Evolutionary conservation across 176 grass and related monocot species (phyloP), one percentile per base, ranked within the genome.

Genomic region (Raddia guianensis): DNA sequence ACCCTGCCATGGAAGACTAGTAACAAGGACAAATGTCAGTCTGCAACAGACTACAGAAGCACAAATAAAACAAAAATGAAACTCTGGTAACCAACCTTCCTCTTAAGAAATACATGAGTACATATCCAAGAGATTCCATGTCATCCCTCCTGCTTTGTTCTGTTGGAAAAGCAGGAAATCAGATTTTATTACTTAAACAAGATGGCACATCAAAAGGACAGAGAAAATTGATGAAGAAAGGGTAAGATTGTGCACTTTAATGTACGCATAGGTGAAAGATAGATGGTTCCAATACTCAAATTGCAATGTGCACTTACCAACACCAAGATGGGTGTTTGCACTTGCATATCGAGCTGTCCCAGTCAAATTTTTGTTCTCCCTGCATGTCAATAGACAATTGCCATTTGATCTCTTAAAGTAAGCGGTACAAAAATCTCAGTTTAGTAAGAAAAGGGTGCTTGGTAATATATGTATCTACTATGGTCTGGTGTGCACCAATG

Each of bases 141-240:
- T 97, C 93, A 74, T 97, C 93, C 90, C 93, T 97, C 83, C 93
- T 83, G 83, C 93, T 97, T 97, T 97, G 93, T 78, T 97, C 93
- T 97, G 49, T 14, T 12, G 37, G 62, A 73, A 48, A 68, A 58
- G 80, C 49, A 76, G 27, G 75, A 77, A 78, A 86, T 80, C 77
- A 34, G 58, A 72, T 40, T 51, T 44, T 59, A 45, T n/a, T 63
- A 83, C 18, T 59, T 13, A 48, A 74, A 76, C 9, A 5, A 47
- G 48, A 34, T 54, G 34, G n/a, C 43, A 16, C 8, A 55, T 7
- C 20, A 67, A 57, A 56, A 40, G 6, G 57, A 40, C 67, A 71
- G 27, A 62, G 4, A 71, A 20, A 8, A 7, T 62, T 69, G 9
- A 12, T 42, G 46, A 73, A 6, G 54, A 72, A 66, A 52, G 19